Evolutionary conservation across 306 rosid species (phyloP).

Genomic region (Castanopsis chinensis): DNA sequence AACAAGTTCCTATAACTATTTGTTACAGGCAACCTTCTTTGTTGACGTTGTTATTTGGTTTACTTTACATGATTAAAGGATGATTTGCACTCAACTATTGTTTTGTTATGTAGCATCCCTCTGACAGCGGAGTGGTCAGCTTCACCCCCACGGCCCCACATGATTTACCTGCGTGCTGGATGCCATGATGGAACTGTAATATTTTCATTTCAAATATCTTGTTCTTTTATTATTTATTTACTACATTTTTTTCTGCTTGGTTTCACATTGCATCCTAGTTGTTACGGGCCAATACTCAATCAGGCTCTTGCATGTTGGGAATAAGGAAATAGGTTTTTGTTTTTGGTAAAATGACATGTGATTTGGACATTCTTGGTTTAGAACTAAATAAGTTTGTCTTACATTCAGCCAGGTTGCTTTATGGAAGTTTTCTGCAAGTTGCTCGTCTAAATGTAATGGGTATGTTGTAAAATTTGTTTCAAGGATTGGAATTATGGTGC

Average conservation of each 20-base stretch:
- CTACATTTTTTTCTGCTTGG: background rate
- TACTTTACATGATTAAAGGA: conserved; percentile 16
- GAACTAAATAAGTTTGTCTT: conserved; percentile 28
- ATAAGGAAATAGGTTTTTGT: background rate
- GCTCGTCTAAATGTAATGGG: conserved; percentile 56
- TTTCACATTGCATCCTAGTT: background rate
- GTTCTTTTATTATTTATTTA: conserved; percentile 19
- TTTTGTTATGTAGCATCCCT: conserved; percentile 66
- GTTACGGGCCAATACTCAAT: background rate
- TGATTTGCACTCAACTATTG: conserved; percentile 3
- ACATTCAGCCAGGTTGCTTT: conserved; percentile 85
- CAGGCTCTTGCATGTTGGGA: background rate
- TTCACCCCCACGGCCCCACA: conserved; percentile 66
- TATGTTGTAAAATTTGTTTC: conserved; percentile 21
- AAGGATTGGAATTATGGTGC: conserved; percentile 12
- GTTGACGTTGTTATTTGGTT: conserved; percentile 11
- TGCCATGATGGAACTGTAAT: conserved; percentile 97
- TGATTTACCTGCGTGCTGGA: conserved; percentile 72
- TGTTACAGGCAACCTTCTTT: background rate
- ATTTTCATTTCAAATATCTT: background rate
- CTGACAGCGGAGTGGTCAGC: conserved; percentile 88
- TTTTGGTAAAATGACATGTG: too few relatives aligned
- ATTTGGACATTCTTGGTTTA: background rate
- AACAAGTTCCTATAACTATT: conserved; percentile 16
- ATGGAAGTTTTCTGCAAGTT: conserved; percentile 71